A percentile compares a stretch with the other conserved stretches of the same genome.
These are phyloP conservation scores for Paecilomyces dactylethromorphus DNA, from an alignment of 2,329 filamentous ascomycete genomes.

Conservation along the genomic window DNA sequence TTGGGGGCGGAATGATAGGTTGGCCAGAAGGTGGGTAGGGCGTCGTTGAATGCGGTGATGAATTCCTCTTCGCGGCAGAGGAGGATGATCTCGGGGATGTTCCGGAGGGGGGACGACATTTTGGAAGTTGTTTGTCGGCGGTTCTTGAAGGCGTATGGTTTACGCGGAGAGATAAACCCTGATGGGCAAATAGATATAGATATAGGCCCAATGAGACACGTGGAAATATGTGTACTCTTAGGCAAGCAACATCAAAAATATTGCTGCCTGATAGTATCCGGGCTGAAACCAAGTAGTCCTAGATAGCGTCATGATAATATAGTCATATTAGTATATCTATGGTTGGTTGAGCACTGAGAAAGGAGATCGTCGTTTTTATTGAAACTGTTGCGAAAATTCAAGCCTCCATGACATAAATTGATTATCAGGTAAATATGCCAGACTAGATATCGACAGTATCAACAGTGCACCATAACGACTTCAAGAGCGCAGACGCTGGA, in stretches of 20 bases:
- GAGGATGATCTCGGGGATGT: conserved; percentile 36
- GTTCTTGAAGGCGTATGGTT: background rate
- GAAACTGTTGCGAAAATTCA: background rate
- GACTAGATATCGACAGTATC: background rate
- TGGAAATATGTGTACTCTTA: background rate
- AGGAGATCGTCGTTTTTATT: background rate
- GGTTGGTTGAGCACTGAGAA: background rate
- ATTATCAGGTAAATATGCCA: background rate
- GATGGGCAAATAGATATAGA: background rate
- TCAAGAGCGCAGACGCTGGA: background rate
- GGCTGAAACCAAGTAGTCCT: too few species aligned
- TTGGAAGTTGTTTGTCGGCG: background rate
- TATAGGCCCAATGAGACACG: background rate
- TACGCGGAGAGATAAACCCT: background rate
- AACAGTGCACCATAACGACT: background rate
- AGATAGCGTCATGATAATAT: background rate
- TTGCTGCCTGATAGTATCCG: background rate
- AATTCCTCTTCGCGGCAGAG: conserved; percentile 36
- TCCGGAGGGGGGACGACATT: background rate
- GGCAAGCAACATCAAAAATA: background rate
- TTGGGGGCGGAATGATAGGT: conserved; percentile 22
- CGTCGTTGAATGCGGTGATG: conserved; percentile 35
- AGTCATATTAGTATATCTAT: background rate
- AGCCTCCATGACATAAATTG: background rate
- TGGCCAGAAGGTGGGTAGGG: conserved; percentile 25